A percentile compares a stretch with the other conserved stretches of the same genome.
Conservation (phyloP, 345 rosid species). For the Eucalyptus cladocalyx region DNA sequence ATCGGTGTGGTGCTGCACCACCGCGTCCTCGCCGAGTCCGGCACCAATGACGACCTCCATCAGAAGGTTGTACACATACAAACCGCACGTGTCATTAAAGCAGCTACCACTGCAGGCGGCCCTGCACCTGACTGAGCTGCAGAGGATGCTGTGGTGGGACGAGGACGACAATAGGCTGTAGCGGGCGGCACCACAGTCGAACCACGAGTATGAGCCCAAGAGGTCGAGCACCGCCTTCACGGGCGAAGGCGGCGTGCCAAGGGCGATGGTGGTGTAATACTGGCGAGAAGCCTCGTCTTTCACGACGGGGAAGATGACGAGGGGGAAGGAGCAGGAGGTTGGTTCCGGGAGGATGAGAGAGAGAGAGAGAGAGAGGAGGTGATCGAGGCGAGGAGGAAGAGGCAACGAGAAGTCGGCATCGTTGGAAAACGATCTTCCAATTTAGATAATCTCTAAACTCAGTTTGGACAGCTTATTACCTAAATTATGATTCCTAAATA, state of each 20-base stretch:
- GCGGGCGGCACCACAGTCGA: constrained; percentile 12
- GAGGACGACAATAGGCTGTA: constrained; percentile 4
- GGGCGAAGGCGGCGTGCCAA: constrained; percentile 1
- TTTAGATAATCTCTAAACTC: not conserved
- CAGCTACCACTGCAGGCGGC: constrained; percentile 8
- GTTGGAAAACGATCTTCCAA: not conserved
- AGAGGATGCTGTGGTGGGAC: constrained; percentile 6
- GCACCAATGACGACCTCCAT: not conserved
- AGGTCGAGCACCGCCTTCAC: constrained; percentile 12
- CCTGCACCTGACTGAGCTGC: constrained; percentile 9
- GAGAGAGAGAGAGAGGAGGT: not conserved
- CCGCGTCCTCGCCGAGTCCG: constrained; percentile 9
- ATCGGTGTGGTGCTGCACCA: not conserved
- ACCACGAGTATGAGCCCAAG: constrained; percentile 21
- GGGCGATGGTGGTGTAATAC: constrained; percentile 18
- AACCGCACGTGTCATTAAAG: constrained; percentile 15
- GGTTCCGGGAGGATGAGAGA: not conserved
- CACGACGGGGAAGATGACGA: constrained; percentile 13
- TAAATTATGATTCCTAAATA: not conserved
- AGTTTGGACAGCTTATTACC: not conserved
- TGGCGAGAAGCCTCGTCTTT: constrained; percentile 26
- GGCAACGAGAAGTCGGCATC: not conserved
- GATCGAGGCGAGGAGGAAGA: not conserved
- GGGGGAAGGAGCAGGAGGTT: not conserved
- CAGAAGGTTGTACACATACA: constrained; percentile 3